Percentiles rank a stretch among this genome's conserved stretches.
These are phyloP conservation scores for Mucor mucedo DNA, from an alignment of 371 early-diverging fungal genomes.

Conservation along the genomic window DNA sequence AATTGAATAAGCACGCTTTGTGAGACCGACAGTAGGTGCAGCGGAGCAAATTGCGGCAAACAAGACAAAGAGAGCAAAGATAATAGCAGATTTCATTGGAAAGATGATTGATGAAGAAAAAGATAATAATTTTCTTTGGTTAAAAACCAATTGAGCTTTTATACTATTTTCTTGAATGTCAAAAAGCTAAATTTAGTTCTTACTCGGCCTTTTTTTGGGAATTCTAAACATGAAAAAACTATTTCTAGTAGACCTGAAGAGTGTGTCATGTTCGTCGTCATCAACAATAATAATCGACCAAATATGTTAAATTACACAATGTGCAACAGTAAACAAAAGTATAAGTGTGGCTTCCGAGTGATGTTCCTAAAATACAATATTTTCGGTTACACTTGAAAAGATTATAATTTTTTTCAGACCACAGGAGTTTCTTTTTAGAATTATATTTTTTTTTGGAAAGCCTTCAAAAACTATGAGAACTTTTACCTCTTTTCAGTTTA, in stretches of 20 bases:
- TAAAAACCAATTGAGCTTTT: background rate
- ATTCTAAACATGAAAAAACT: background rate
- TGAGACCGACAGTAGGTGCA: constrained; percentile 1
- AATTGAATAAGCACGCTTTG: constrained; percentile 17
- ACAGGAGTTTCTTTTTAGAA: too few species aligned
- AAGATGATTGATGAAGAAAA: background rate
- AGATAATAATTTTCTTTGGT: background rate
- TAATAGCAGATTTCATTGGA: constrained; percentile 9
- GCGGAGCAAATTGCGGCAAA: constrained; percentile 6
- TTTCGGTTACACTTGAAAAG: background rate
- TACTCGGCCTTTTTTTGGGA: background rate
- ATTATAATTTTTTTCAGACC: too few species aligned
- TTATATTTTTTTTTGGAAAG: too few species aligned
- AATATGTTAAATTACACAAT: constrained; percentile 4
- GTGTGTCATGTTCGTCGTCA: background rate
- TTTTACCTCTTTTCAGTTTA: too few species aligned
- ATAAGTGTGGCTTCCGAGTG: background rate
- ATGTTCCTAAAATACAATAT: background rate
- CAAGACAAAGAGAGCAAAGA: constrained; percentile 13
- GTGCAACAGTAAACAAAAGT: background rate
- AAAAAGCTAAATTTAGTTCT: background rate
- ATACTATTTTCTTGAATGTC: background rate
- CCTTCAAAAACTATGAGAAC: too few species aligned
- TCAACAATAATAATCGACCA: background rate
- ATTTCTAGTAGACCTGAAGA: background rate